Conservation (phyloP, 768 basidiomycete species). For the Podaxis rugospora region DNA sequence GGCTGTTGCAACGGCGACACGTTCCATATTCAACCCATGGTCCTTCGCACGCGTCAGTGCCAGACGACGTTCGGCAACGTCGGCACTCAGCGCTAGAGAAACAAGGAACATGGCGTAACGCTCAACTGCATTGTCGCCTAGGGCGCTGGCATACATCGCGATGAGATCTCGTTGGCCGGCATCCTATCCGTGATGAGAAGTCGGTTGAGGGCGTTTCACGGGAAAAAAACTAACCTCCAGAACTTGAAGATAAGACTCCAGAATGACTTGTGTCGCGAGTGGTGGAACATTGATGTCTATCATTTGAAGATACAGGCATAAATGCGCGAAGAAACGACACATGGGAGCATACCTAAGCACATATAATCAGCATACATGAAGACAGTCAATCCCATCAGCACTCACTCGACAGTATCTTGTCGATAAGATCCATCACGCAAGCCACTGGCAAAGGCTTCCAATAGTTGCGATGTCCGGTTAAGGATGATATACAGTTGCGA, state of each 20-base stretch:
- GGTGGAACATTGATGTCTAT: constrained; percentile 74
- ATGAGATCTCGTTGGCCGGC: constrained; percentile 83
- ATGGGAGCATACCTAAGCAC: constrained; percentile 21
- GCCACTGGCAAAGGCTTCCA: constrained; percentile 64
- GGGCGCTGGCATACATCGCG: constrained; percentile 88
- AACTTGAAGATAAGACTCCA: constrained; percentile 85
- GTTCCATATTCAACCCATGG: constrained; percentile 78
- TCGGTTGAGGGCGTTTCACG: neutral
- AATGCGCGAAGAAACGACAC: constrained; percentile 90
- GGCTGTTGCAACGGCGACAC: constrained; percentile 78
- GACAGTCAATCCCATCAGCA: neutral
- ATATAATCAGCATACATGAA: neutral
- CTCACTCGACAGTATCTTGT: constrained; percentile 52
- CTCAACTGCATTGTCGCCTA: constrained; percentile 88
- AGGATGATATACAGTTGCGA: constrained; percentile 80
- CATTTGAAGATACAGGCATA: constrained; percentile 84
- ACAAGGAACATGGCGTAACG: constrained; percentile 90
- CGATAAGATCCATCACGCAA: constrained; percentile 48
- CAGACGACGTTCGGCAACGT: constrained; percentile 57
- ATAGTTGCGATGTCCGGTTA: constrained; percentile 57
- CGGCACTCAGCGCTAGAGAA: constrained; percentile 61
- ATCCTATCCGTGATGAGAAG: constrained; percentile 31
- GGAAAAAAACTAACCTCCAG: constrained; percentile 57
- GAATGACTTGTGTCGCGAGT: constrained; percentile 69
- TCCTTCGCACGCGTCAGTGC: constrained; percentile 76